These are phyloP conservation scores for Pichia nakasei DNA, from an alignment of 805 yeast species.

Conservation along the genomic window DNA sequence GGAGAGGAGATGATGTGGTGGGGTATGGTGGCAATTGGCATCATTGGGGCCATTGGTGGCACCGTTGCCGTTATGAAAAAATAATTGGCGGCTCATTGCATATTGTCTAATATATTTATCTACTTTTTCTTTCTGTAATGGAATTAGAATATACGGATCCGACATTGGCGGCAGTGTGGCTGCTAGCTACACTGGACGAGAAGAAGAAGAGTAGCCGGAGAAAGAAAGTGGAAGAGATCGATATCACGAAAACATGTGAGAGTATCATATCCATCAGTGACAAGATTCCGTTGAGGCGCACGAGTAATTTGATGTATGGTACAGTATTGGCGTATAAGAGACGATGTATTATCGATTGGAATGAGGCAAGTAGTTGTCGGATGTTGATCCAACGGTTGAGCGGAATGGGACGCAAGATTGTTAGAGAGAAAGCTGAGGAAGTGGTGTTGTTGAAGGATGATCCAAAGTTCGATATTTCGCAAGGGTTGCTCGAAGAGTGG, in stretches of 20 bases:
- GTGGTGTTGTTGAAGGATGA: constrained; percentile 26
- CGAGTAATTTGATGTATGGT: constrained; percentile 41
- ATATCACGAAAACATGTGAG: constrained; percentile 36
- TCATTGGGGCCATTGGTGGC: constrained; percentile 44
- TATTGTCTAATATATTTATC: background rate
- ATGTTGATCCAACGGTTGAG: constrained; percentile 26
- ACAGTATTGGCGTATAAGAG: constrained; percentile 39
- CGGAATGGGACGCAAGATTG: background rate
- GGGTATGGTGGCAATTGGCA: background rate
- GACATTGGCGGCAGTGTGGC: constrained; percentile 2
- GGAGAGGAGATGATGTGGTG: constrained; percentile 2
- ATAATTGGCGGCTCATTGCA: background rate
- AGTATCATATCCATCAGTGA: constrained; percentile 13
- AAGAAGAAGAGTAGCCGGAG: constrained; percentile 15
- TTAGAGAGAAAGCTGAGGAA: background rate
- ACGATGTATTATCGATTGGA: constrained; percentile 22
- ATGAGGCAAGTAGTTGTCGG: constrained; percentile 16
- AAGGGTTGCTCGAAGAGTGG: constrained; percentile 3
- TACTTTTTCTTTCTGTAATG: background rate
- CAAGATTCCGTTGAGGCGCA: constrained; percentile 22
- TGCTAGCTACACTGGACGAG: constrained; percentile 3
- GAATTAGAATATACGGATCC: background rate
- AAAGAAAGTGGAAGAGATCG: constrained; percentile 27
- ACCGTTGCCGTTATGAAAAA: constrained; percentile 41
- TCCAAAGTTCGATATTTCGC: constrained; percentile 22